A percentile compares a stretch with the other conserved stretches of the same genome.
These are phyloP conservation scores for Diaporthe capsici DNA, from an alignment of 2,329 filamentous ascomycete genomes.

Conservation along the genomic window DNA sequence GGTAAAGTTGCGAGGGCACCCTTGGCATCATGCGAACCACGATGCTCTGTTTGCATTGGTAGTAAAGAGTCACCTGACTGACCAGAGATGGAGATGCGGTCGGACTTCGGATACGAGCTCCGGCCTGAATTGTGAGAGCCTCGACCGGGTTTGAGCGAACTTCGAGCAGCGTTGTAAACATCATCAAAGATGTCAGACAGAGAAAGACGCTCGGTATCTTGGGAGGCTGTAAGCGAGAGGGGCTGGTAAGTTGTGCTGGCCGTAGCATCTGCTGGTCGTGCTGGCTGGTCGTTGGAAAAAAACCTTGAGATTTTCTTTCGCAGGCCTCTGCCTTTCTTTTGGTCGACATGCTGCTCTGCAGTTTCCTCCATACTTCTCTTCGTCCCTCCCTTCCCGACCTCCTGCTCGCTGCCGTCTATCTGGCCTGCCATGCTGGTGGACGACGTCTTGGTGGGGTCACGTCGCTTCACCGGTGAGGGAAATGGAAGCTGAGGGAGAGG, in stretches of 20 bases:
- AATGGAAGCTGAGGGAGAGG: conserved; percentile 30
- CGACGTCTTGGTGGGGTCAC: not conserved
- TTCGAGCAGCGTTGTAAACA: conserved; percentile 30
- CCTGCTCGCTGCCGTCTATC: not conserved
- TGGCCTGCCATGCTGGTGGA: not conserved
- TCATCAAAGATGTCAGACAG: conserved; percentile 41
- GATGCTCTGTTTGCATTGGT: not conserved
- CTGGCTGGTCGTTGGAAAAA: conserved; percentile 26
- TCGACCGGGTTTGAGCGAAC: conserved; percentile 2
- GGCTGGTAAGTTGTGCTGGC: conserved; percentile 29
- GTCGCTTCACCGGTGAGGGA: not conserved
- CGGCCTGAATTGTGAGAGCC: conserved; percentile 23
- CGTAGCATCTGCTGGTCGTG: not conserved
- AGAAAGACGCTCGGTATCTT: conserved; percentile 27
- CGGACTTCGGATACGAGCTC: not conserved
- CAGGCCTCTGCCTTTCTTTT: conserved; percentile 30
- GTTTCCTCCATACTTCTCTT: not conserved
- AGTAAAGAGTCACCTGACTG: not conserved
- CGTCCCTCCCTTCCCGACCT: not conserved
- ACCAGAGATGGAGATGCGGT: not conserved
- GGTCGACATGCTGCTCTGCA: not conserved
- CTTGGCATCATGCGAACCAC: not conserved
- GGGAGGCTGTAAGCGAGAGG: conserved; percentile 35
- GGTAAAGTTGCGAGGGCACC: not conserved
- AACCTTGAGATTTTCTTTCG: conserved; percentile 39